Evolutionary conservation across 257 asterid genomes (phyloP), one percentile per base, ranked within the genome.

Genomic region (Fraxinus pennsylvanica): DNA sequence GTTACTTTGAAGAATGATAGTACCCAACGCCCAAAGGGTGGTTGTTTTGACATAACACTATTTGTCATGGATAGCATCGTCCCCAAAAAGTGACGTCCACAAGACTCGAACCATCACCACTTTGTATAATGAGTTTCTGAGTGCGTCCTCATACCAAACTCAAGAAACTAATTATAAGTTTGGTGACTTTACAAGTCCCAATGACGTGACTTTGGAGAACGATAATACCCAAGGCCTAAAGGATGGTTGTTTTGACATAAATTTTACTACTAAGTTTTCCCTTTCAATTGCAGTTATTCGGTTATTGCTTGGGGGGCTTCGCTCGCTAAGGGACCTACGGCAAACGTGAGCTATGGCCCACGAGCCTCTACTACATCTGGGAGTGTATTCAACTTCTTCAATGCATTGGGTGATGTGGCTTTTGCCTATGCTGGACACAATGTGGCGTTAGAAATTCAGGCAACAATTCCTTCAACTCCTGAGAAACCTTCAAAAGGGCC

Each of bases 361-460:
- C 82, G 78, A 57, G 81, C 88, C 1, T 9, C 12, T 7, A 76
- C 41, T 67, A 8, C 72, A 1, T 0, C 79, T 0, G 93, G 71
- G 0, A 84, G 79, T 1, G 80, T 72, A 0, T 85, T 91, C 25
- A 80, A 85, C 76, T 86, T 89, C 77, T 87, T 91, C 15, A 87
- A 77, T 7, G 96, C 96, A 0, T 17, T 92, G 78, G 98, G 98
- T 0, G 91, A 90, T 9, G 74, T 88, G 1, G 94, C 89, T 0
- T 94, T 94, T 47, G 92, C 96, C 22, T 94, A 80, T 5, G 96
- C 96, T 0, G 97, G 94, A 0, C 97, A 93, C 73, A 91, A 86
- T 29, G 93, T 92, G 57, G 95, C 89, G 59, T 63, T 92, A 27
- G 97, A 90, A 59, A 92, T 92, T 50, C 96, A 91, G 59, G 95